Evolutionary conservation across 805 yeast species (phyloP), one percentile per base, ranked within the genome.

Genomic region (Candida tallmaniae): DNA sequence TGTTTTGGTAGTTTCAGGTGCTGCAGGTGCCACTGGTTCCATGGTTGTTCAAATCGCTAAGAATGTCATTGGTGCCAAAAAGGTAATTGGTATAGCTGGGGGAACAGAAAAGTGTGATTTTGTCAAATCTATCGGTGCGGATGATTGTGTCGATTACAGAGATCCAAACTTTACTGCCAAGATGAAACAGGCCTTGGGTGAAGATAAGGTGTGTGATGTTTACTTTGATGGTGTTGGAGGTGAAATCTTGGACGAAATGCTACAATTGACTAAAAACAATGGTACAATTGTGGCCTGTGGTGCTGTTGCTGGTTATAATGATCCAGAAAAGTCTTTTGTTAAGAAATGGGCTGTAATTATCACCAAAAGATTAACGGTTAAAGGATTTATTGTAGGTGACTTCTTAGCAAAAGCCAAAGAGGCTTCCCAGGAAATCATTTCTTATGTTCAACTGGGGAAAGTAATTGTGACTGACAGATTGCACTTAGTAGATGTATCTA

Each of bases 111-210:
- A 80, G 52, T 61, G 72, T 38, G 59, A 67, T 40, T 73, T 52
- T 50, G 78, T 80, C 21, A 73, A 74, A 50, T 54, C 74, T 1
- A 50, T 78, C 31, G 78, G 80, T 41, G 73, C 74, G 6, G 76
- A 73, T 43, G 69, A 64, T 27, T 56, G 69, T 36, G 64, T 76
- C 31, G 78, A 78, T 52, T 79, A 80, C 61, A 70, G 68, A 35
- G 69, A 69, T 31, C 44, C 54, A 2, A 51, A 51, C 30, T 51
- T 45, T 37, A 34, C 26, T 23, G 17, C 11, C 6, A 32, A 32
- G 23, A 34, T 40, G 43, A 23, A 47, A 45, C 29, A 47, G 27
- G 46, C 62, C 30, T 46, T 62, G 33, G 38, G 51, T 23, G 39
- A 49, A 29, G 69, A 60, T 9, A 68, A 73, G 36, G 66, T 63